Evolutionary conservation across 2,329 filamentous ascomycete species (phyloP).

Genomic region (Moelleriella libera): DNA sequence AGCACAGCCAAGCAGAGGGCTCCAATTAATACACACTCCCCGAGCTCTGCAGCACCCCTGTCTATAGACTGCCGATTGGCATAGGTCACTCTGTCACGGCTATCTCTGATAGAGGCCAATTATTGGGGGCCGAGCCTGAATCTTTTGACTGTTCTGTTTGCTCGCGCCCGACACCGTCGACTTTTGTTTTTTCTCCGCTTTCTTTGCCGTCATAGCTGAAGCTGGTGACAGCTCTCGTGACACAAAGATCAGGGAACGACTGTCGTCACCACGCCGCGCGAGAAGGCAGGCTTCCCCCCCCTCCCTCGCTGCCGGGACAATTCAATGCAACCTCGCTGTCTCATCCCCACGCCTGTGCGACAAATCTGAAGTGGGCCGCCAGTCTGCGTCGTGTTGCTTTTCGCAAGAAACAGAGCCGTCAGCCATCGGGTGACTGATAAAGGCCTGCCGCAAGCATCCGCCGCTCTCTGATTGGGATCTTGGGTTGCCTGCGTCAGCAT

Average conservation of each 20-base stretch:
- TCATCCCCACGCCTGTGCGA: constrained; percentile 2
- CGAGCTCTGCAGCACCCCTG: neutral
- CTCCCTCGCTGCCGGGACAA: neutral
- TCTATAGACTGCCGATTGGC: neutral
- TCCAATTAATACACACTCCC: neutral
- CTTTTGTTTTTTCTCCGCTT: neutral
- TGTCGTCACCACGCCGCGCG: neutral
- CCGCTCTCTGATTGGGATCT: no score
- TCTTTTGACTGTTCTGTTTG: no score
- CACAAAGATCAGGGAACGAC: no score
- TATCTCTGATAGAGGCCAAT: no score
- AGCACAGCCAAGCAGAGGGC: neutral
- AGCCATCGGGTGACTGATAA: neutral
- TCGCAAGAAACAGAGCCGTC: neutral
- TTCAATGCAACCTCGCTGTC: constrained; percentile 3
- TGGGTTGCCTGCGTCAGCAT: neutral
- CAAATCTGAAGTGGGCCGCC: constrained; percentile 3
- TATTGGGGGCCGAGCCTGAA: no score
- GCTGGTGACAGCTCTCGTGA: no score
- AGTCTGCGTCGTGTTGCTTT: neutral
- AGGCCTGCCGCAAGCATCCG: neutral
- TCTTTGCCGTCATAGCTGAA: neutral
- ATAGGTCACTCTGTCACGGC: no score
- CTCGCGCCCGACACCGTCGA: neutral
- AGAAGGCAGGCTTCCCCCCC: neutral